phyloP scores from a whole-genome alignment of 768 basidiomycete species.

The Tulasnella sp. region DNA sequence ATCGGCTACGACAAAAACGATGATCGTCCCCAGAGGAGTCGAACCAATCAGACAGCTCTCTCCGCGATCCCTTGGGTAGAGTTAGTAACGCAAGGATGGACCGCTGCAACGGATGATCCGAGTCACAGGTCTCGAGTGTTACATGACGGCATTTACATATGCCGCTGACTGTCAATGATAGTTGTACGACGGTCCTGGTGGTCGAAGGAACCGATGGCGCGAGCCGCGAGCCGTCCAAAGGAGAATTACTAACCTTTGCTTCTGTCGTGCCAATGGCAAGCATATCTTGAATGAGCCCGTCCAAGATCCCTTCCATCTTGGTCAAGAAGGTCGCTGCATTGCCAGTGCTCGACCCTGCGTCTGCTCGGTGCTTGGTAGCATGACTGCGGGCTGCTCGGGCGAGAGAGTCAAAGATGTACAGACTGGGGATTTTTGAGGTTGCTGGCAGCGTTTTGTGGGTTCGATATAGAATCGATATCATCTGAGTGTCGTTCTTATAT shows the following conservation, averaged over 20 bases:
- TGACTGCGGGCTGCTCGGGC: slow-evolving; percentile 68
- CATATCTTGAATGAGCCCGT: slow-evolving; percentile 84
- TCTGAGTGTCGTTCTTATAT: slow-evolving; percentile 71
- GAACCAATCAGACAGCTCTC: too few relatives aligned
- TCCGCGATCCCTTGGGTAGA: too few relatives aligned
- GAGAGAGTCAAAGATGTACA: slow-evolving; percentile 91
- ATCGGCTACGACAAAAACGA: too few relatives aligned
- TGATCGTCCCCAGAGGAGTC: too few relatives aligned
- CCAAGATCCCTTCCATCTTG: slow-evolving; percentile 84
- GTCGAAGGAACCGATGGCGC: too few relatives aligned
- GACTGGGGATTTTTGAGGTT: slow-evolving; percentile 65
- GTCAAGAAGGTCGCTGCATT: slow-evolving; percentile 74
- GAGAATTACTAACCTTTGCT: slow-evolving; percentile 65
- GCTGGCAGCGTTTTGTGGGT: slow-evolving; percentile 71
- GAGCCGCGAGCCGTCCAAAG: background rate
- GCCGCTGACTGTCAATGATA: too few relatives aligned
- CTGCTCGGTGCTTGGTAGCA: slow-evolving; percentile 39
- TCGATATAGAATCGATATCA: slow-evolving; percentile 81
- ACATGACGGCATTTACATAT: too few relatives aligned
- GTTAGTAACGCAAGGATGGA: too few relatives aligned
- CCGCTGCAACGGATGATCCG: too few relatives aligned
- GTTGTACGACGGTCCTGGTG: too few relatives aligned
- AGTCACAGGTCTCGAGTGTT: too few relatives aligned
- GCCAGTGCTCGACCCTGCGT: slow-evolving; percentile 42
- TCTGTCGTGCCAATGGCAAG: slow-evolving; percentile 51